phyloP scores from a whole-genome alignment of 1,284 basidiomycete genomes.

The Ganoderma resinaceum region DNA sequence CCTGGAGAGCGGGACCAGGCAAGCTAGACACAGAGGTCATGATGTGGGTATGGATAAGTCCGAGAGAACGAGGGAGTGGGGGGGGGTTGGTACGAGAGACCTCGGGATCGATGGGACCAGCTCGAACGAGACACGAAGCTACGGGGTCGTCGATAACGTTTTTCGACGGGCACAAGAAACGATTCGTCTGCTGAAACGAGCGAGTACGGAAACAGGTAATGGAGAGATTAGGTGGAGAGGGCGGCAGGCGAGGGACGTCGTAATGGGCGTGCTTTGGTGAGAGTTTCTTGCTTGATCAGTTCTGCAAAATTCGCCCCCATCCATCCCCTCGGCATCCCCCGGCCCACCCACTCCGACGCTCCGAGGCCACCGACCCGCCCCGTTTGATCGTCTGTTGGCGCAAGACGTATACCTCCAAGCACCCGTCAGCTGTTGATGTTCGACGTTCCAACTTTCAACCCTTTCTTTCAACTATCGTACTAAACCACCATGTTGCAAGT shows the following conservation, averaged over 20 bases:
- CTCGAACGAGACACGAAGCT: conserved; percentile 3
- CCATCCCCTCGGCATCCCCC: conserved; percentile 12
- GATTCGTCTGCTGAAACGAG: conserved; percentile 29
- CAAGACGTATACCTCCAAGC: not conserved
- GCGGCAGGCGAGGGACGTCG: conserved; percentile 18
- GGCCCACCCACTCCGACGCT: not conserved
- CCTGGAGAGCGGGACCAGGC: conserved; percentile 68
- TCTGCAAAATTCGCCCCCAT: conserved; percentile 20
- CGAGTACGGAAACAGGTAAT: conserved; percentile 18
- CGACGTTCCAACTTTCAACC: too few species aligned
- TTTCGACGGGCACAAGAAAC: conserved; percentile 14
- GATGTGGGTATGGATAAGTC: conserved; percentile 10
- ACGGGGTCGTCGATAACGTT: not conserved
- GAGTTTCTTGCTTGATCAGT: conserved; percentile 24
- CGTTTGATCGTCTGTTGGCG: not conserved
- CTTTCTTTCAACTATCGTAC: too few species aligned
- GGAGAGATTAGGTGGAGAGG: conserved; percentile 22
- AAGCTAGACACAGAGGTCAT: conserved; percentile 52
- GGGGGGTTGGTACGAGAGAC: not conserved
- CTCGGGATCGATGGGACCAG: conserved; percentile 24
- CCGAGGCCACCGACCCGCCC: not conserved
- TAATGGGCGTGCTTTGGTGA: conserved; percentile 28
- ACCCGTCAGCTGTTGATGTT: too few species aligned
- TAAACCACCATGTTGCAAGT: not conserved
- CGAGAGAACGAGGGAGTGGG: not conserved